These are phyloP conservation scores for Poa annua DNA, from an alignment of 176 grass and related monocot species.

Conservation along the genomic window DNA sequence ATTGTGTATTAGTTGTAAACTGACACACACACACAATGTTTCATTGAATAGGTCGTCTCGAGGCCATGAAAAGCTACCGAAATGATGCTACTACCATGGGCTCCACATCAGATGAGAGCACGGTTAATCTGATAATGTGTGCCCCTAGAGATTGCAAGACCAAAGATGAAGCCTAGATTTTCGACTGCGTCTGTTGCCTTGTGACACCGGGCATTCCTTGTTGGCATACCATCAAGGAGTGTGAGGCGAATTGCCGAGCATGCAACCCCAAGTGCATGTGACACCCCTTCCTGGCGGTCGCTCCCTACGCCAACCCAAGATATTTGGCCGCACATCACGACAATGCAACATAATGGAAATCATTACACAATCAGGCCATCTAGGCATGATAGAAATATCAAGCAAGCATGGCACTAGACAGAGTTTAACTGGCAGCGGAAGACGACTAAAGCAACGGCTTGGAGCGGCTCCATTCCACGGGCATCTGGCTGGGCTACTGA, in stretches of 20 bases:
- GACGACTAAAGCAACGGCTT: too few species aligned
- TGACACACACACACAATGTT: background rate
- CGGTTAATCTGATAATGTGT: background rate
- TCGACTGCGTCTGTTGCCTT: background rate
- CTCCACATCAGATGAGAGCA: background rate
- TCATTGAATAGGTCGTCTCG: too few species aligned
- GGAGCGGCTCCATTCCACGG: too few species aligned
- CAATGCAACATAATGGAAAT: too few species aligned
- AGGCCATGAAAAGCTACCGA: background rate
- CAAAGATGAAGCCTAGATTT: background rate
- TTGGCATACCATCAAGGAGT: background rate
- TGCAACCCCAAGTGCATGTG: background rate
- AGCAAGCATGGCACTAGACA: too few species aligned
- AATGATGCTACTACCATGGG: background rate
- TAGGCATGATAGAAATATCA: too few species aligned
- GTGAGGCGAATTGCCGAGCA: background rate
- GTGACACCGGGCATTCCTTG: background rate
- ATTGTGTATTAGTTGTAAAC: background rate
- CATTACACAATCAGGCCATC: too few species aligned
- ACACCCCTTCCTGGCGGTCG: too few species aligned
- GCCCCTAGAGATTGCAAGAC: background rate
- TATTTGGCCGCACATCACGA: too few species aligned
- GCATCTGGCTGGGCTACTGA: too few species aligned
- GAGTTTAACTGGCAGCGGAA: too few species aligned
- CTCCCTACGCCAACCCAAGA: too few species aligned